These are phyloP conservation scores for Castanopsis chinensis DNA, from an alignment of 306 rosid species.

Conservation along the genomic window DNA sequence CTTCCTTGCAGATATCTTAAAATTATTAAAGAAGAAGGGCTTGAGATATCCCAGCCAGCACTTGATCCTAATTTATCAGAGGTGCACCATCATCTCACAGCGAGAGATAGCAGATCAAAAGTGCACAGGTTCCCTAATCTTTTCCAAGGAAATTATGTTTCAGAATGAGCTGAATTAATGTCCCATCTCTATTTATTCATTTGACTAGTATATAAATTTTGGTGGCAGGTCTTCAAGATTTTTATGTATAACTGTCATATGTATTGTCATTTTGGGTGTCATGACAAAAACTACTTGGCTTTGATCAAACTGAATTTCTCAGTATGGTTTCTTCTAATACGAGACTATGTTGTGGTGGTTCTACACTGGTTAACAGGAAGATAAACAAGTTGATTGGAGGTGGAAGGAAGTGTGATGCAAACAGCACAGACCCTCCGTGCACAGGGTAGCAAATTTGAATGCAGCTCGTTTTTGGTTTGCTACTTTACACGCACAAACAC, in stretches of 20 bases:
- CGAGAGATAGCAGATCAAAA: slow-evolving; percentile 6
- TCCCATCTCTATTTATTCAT: not conserved
- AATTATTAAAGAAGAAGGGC: slow-evolving; percentile 25
- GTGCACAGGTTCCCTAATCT: slow-evolving; percentile 17
- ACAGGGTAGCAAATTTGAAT: slow-evolving; percentile 20
- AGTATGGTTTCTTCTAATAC: not conserved
- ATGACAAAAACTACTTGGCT: not conserved
- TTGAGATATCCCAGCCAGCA: slow-evolving; percentile 37
- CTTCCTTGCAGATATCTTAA: slow-evolving; percentile 13
- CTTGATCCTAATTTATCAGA: slow-evolving; percentile 21
- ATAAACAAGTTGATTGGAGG: slow-evolving; percentile 11
- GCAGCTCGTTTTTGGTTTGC: not conserved
- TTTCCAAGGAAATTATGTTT: not conserved
- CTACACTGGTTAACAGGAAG: slow-evolving; percentile 14
- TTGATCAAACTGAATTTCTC: not conserved
- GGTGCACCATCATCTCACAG: slow-evolving; percentile 26
- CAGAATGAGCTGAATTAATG: not conserved
- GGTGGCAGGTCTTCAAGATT: not conserved
- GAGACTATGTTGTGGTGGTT: not conserved
- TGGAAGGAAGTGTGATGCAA: slow-evolving; percentile 17
- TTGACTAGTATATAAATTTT: not conserved
- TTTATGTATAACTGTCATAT: not conserved
- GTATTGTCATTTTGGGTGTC: not conserved
- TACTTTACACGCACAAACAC: not conserved
- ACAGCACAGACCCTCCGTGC: slow-evolving; percentile 26